A percentile compares a stretch with the other conserved stretches of the same genome.
These are phyloP conservation scores for Symbiodinium natans DNA, from an alignment of 73 alveolate species.

Conservation along the genomic window DNA sequence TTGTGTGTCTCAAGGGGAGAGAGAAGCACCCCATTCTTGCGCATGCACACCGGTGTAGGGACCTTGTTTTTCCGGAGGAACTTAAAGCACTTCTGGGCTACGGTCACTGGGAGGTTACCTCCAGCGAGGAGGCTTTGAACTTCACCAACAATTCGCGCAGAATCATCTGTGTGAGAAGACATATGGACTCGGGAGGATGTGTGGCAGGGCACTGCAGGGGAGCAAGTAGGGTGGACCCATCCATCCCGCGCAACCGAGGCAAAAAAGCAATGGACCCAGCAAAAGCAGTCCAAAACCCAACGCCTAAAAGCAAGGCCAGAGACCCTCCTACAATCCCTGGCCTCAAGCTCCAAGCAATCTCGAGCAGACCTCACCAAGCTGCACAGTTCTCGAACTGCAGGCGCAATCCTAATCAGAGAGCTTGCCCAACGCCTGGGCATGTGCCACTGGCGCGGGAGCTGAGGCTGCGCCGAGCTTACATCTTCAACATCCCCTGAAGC, in stretches of 20 bases:
- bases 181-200: not conserved
- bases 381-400: not conserved
- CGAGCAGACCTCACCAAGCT: not conserved
- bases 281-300: not conserved
- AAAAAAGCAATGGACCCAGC: not conserved
- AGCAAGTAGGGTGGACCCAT: not conserved
- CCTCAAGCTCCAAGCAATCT: not conserved
- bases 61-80: not conserved
- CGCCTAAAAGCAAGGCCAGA: not conserved
- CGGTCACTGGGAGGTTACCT: not conserved
- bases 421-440: not conserved
- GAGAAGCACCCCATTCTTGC: not conserved
- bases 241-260: not conserved
- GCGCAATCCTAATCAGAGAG: not conserved
- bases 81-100: not conserved
- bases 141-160: not conserved
- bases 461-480: not conserved
- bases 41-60: not conserved
- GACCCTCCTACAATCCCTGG: not conserved
- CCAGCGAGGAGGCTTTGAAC: not conserved
- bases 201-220: not conserved
- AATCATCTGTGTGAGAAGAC: not conserved
- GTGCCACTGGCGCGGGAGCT: not conserved
- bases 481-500: not conserved
- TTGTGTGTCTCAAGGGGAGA: not conserved